A percentile compares a stretch with the other conserved stretches of the same genome.
phyloP scores from a whole-genome alignment of 371 early-diverging fungal genomes.

The Mortierella sp. region DNA sequence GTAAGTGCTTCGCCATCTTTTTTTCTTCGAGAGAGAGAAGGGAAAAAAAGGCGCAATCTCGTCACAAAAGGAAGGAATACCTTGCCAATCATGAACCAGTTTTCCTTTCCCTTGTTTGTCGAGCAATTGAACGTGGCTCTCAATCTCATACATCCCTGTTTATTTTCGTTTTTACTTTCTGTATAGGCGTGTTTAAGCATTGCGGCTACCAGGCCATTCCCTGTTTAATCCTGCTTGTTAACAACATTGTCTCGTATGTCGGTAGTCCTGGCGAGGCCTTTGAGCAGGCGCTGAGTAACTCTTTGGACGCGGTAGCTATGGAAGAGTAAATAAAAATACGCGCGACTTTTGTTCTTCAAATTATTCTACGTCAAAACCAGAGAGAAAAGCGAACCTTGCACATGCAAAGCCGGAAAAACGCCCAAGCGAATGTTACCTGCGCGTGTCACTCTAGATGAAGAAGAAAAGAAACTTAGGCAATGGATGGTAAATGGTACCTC shows the following conservation, averaged over 20 bases:
- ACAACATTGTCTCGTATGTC: conserved; percentile 18
- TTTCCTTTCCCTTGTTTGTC: too few relatives aligned
- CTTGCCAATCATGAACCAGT: background rate
- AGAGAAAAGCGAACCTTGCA: too few relatives aligned
- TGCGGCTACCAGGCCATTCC: conserved; percentile 16
- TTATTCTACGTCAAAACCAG: too few relatives aligned
- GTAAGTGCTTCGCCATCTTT: background rate
- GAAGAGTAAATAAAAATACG: background rate
- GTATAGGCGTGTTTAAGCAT: conserved; percentile 8
- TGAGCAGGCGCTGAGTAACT: background rate
- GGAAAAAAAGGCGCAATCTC: too few relatives aligned
- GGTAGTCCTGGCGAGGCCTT: conserved; percentile 3
- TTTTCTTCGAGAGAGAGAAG: background rate
- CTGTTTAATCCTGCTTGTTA: conserved; percentile 16
- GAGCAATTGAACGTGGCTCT: background rate
- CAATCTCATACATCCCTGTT: background rate
- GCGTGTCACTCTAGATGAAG: too few relatives aligned
- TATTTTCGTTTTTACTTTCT: background rate
- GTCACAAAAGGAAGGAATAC: background rate
- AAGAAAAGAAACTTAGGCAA: too few relatives aligned
- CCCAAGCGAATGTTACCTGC: too few relatives aligned
- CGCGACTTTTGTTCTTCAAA: too few relatives aligned
- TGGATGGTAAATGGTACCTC: background rate
- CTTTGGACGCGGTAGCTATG: background rate
- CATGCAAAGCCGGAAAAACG: too few relatives aligned